A percentile compares a stretch with the other conserved stretches of the same genome.
phyloP scores from a whole-genome alignment of 2,329 filamentous ascomycete species.

The Colletotrichum phormii region DNA sequence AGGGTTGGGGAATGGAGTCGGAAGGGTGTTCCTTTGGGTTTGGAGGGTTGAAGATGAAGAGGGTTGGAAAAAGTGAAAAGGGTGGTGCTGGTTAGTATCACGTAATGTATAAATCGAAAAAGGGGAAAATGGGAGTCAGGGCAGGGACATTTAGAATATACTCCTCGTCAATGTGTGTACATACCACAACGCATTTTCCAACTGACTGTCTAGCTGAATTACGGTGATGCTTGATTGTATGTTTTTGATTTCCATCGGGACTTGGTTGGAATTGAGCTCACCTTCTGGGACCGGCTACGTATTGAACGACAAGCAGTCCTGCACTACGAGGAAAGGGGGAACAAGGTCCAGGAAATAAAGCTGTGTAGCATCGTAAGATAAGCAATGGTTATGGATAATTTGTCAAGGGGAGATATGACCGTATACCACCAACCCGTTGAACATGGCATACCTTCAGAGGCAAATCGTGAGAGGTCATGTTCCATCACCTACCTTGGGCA shows the following conservation, averaged over 20 bases:
- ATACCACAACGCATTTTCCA: background rate
- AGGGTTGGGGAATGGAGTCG: constrained; percentile 76
- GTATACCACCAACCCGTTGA: too few relatives aligned
- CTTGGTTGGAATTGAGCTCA: background rate
- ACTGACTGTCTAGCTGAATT: background rate
- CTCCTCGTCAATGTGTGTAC: background rate
- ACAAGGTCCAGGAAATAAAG: too few relatives aligned
- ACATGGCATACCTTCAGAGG: too few relatives aligned
- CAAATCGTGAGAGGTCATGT: too few relatives aligned
- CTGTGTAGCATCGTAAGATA: too few relatives aligned
- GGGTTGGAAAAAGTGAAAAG: background rate
- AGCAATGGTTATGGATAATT: too few relatives aligned
- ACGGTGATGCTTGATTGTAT: background rate
- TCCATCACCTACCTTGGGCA: too few relatives aligned
- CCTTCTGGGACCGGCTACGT: background rate
- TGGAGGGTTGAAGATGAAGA: constrained; percentile 11
- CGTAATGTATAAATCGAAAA: background rate
- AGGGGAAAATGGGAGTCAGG: background rate
- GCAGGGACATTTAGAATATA: background rate
- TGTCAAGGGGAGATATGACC: too few relatives aligned
- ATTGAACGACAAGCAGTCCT: background rate
- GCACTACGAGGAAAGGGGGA: too few relatives aligned
- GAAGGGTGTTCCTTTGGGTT: constrained; percentile 48
- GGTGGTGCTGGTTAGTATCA: background rate
- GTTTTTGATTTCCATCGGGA: background rate